A percentile compares a stretch with the other conserved stretches of the same genome.
Evolutionary conservation across 305 asterid genomes (phyloP).

Genomic region (Plantago lanceolata): DNA sequence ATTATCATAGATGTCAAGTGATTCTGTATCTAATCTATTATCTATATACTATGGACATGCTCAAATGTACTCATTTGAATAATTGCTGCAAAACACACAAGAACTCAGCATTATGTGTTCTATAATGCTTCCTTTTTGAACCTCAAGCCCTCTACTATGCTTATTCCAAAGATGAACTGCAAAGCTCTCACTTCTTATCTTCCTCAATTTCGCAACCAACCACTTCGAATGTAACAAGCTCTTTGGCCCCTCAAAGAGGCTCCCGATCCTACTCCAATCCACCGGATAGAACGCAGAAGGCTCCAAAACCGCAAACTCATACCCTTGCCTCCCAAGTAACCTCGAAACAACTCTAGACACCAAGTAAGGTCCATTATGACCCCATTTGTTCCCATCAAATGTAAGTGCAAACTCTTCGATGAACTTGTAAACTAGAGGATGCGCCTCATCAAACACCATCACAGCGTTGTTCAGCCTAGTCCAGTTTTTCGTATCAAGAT

Average conservation of each 20-base stretch:
- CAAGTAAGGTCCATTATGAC: conserved; percentile 89
- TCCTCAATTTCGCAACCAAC: conserved; percentile 49
- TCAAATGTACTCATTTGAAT: conserved; percentile 9
- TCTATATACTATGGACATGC: conserved; percentile 33
- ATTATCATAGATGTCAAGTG: conserved; percentile 20
- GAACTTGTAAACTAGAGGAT: conserved; percentile 65
- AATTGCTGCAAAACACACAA: conserved; percentile 44
- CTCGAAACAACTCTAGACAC: conserved; percentile 83
- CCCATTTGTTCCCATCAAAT: conserved; percentile 89
- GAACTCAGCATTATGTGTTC: conserved; percentile 46
- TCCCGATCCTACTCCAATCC: conserved; percentile 65
- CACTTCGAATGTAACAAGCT: conserved; percentile 47
- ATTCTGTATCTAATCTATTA: conserved; percentile 19
- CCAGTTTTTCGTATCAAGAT: conserved; percentile 60
- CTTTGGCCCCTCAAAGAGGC: conserved; percentile 55
- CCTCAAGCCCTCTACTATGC: conserved; percentile 57
- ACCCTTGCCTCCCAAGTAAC: conserved; percentile 45
- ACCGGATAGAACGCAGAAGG: conserved; percentile 86
- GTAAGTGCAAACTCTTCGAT: conserved; percentile 83
- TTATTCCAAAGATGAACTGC: conserved; percentile 88
- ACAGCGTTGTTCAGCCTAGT: conserved; percentile 86
- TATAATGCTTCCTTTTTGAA: conserved; percentile 70
- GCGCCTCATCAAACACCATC: conserved; percentile 70
- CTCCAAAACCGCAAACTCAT: conserved; percentile 50
- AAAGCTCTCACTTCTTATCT: conserved; percentile 51